phyloP scores from a whole-genome alignment of 768 basidiomycete species.

The Pleurotus tuoliensis region DNA sequence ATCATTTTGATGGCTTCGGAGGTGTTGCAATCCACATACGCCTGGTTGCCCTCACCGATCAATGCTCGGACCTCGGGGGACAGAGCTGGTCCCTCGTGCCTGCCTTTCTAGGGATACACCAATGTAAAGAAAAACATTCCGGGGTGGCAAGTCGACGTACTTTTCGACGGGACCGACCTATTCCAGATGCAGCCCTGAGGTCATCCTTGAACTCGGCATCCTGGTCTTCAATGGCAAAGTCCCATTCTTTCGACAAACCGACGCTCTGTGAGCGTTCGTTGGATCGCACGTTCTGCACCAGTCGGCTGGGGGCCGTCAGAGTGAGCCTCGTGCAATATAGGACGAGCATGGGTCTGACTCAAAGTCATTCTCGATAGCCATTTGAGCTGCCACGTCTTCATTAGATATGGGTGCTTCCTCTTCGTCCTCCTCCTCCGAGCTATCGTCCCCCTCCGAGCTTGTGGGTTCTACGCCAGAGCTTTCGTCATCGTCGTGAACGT shows the following conservation, averaged over 20 bases:
- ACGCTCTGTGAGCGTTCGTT: slow-evolving; percentile 43
- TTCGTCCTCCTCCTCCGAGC: slow-evolving; percentile 15
- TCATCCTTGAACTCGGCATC: slow-evolving; percentile 73
- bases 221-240: slow-evolving; percentile 63
- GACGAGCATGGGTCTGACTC: slow-evolving; percentile 30
- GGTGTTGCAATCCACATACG: slow-evolving; percentile 70
- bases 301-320: slow-evolving; percentile 41
- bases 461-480: slow-evolving; percentile 12
- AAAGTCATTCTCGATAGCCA: slow-evolving; percentile 58
- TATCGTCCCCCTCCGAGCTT: slow-evolving; percentile 10
- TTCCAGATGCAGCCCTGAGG: slow-evolving; percentile 67
- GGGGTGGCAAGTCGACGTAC: slow-evolving; percentile 22
- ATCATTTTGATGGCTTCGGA: slow-evolving; percentile 71
- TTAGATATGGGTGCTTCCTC: slow-evolving; percentile 15
- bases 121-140: not conserved
- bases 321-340: not conserved
- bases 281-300: slow-evolving; percentile 62
- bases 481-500: not conserved
- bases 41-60: slow-evolving; percentile 84
- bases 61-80: slow-evolving; percentile 71
- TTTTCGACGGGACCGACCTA: slow-evolving; percentile 51
- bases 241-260: slow-evolving; percentile 66
- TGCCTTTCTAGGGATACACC: slow-evolving; percentile 35
- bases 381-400: slow-evolving; percentile 26
- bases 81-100: slow-evolving; percentile 45